Base-by-base conservation (phyloP, 495 filamentous ascomycete genomes). In the Schizothecium vesticola region DNA sequence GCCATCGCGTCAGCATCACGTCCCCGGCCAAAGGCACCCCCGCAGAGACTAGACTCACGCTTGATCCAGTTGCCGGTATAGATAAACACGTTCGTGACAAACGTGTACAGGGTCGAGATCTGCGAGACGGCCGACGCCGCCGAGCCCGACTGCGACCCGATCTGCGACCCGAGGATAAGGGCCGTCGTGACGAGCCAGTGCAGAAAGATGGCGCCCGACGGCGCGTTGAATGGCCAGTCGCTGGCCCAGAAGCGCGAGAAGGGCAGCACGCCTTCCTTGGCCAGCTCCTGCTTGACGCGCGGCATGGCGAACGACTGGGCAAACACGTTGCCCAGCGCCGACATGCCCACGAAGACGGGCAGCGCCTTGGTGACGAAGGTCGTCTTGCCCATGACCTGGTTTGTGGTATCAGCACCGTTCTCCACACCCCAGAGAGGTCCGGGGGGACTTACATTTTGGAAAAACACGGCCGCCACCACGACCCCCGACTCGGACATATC, bases 291-390 rank as follows among this genome's bases (percentile, higher is more conserved):
- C 58, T 86, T 83, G 63, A 88, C 78, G 65, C 87, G 82, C 12
- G 85, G 84, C 75, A 88, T 87, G 7, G 86, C 86, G 71, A 89
- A 91, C 10, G 84, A 83, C 63, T 89, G 85, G 23, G 85, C 83
- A 36, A 89, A 77, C n/a, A 90, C 86, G 70, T 90, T 91, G 25
- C 87, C 88, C 64, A 89, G 83, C 6, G 86, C 83, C 51, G 86
- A 88, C n/a, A 90, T 71, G 3, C 85, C 86, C 58, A 90, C 86
- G 62, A 90, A 88, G 59, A 87, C 82, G 8, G 86, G 85, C 71
- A 90, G 80, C n/a, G 82, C 87, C 55, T 80, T 81, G 63, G 31
- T 66, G 21, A 70, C 67, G 62, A 77, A 76, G 77, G 80, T 9
- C 60, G 75, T 16, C 77, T 82, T 6, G 67, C 76, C 51, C 88